Base-by-base conservation (phyloP, 2,329 filamentous ascomycete genomes). In the Trichophyton simii region DNA sequence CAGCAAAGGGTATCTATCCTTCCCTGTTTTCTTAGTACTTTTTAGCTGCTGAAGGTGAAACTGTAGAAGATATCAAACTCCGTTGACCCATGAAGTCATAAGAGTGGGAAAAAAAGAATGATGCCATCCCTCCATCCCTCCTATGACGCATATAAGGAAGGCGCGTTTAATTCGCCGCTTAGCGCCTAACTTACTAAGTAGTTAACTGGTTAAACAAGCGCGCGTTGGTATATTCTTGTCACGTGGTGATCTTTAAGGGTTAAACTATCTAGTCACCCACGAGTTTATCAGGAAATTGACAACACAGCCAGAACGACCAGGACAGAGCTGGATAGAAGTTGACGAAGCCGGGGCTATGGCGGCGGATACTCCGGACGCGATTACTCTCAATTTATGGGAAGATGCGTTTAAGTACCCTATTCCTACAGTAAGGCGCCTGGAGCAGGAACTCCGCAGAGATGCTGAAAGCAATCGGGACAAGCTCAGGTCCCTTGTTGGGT, bases 381-480 rank as follows among this genome's bases (percentile, higher is more conserved):
- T 79, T 64, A 77, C 75, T 60, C 77, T 87, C 63, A 75, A 79
- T 64, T 78, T 79, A 69, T 87, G 84, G 84, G 80, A 87, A 68
- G 83, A 87, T 76, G 84, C 84, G 42, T 87, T 87, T 69, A 79
- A 85, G 68, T 81, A 85, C 67, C 82, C 84, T 1, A 78, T 87
- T 57, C 83, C 84, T 5, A 78, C 80, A 34, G 82, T 86, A 57
- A 81, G 83, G 41, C 81, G 79, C 65, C 77, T 87, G 68, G 83
- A 87, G 72, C 80, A 82, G 70, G 83, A 87, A 73, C 78, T 87
- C 62, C 83, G 83, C 60, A 77, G 77, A 63, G 82, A 83, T 71
- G 80, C 84, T 66, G 75, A 80, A 57, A 83, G 82, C 67, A 86
- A 87, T 73, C 82, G 81, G 69, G 82, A 85, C 73, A 85, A 84